Evolutionary conservation across 768 basidiomycete species (phyloP).

Genomic region (Megacollybia marginata): DNA sequence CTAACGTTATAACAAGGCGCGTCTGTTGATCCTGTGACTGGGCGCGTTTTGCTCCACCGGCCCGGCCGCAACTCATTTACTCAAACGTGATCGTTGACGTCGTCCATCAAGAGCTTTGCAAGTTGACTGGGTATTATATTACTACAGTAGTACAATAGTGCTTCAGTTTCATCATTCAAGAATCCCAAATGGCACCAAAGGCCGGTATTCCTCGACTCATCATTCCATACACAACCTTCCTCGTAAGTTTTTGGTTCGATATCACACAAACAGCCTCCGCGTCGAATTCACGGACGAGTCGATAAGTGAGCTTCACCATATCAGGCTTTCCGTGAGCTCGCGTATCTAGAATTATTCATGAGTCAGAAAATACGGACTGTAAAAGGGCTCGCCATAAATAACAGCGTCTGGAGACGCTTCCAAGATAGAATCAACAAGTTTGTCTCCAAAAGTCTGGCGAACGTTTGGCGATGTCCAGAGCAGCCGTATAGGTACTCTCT

Average conservation of each 20-base stretch:
- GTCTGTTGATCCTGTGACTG: no score
- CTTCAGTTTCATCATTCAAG: no score
- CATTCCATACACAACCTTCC: conserved; percentile 54
- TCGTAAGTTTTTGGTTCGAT: conserved; percentile 50
- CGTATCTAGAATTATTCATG: conserved; percentile 24
- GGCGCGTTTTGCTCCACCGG: no score
- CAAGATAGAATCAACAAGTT: conserved; percentile 49
- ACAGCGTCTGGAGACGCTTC: conserved; percentile 48
- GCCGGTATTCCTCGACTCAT: conserved; percentile 54
- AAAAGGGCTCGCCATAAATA: conserved; percentile 35
- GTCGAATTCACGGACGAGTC: conserved; percentile 38
- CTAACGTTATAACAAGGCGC: no score
- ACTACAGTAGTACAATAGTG: no score
- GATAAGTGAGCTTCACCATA: conserved; percentile 39
- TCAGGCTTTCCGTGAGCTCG: conserved; percentile 39
- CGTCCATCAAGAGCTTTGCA: no score
- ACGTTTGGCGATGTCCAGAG: conserved; percentile 61
- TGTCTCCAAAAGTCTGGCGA: conserved; percentile 53
- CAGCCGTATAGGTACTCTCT: conserved; percentile 42
- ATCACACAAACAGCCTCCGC: conserved; percentile 52
- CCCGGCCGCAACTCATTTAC: no score
- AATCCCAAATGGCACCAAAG: conserved; percentile 55
- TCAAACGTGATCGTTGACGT: no score
- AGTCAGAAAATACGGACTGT: neutral
- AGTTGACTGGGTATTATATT: no score